Evolutionary conservation across 2,329 filamentous ascomycete species (phyloP).

Genomic region (Cladosporium oxysporum): DNA sequence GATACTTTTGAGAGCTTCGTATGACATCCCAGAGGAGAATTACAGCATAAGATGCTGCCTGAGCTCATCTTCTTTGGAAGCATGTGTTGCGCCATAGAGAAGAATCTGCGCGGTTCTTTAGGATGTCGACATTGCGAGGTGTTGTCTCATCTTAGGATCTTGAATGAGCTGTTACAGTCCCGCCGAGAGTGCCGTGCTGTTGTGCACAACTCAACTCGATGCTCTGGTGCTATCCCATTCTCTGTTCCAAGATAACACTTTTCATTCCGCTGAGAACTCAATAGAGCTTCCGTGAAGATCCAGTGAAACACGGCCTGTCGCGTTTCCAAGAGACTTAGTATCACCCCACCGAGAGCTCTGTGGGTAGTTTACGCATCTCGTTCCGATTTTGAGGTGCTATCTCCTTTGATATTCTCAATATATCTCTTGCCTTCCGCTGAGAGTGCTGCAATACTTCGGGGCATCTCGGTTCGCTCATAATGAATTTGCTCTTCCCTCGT

Average conservation of each 20-base stretch:
- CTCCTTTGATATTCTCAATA: background rate
- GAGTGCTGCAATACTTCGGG: background rate
- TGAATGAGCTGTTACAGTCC: too few species aligned
- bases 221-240: too few species aligned
- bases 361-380: background rate
- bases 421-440: background rate
- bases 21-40: background rate
- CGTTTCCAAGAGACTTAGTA: background rate
- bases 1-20: background rate
- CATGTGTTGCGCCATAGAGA: background rate
- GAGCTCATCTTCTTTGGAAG: background rate
- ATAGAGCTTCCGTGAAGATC: too few species aligned
- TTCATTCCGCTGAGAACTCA: too few species aligned
- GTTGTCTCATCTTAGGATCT: background rate
- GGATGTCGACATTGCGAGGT: background rate
- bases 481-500: background rate
- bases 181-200: too few species aligned
- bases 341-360: background rate
- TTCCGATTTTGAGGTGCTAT: background rate
- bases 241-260: too few species aligned
- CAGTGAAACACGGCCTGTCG: background rate
- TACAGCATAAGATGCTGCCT: background rate
- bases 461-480: background rate
- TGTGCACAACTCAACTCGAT: too few species aligned
- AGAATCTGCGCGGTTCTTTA: accelerated